Evolutionary conservation across 2,329 filamentous ascomycete genomes (phyloP).

Genomic region (Delphinella strobiligena): DNA sequence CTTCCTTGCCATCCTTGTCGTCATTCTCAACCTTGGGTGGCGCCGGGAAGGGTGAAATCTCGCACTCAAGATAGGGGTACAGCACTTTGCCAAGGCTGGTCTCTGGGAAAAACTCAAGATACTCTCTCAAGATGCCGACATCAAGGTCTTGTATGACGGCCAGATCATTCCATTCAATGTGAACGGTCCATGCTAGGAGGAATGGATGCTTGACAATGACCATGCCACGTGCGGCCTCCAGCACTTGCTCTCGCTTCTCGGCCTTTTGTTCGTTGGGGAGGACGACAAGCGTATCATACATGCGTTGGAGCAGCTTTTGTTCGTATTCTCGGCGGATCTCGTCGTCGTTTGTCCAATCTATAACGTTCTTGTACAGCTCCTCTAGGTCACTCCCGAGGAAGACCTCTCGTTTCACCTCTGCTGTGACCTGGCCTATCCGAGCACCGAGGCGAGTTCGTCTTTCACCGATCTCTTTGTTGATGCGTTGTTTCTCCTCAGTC

Average conservation of each 20-base stretch:
- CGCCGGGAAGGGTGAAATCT: conserved; percentile 75
- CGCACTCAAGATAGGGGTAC: conserved; percentile 69
- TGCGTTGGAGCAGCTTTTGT: conserved; percentile 75
- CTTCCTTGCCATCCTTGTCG: conserved; percentile 38
- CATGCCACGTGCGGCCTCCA: conserved; percentile 77
- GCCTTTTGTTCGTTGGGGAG: conserved; percentile 56
- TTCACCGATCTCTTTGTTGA: conserved; percentile 83
- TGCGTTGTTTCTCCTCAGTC: conserved; percentile 72
- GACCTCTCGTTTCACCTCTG: conserved; percentile 79
- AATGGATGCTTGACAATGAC: conserved; percentile 91
- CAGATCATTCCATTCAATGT: conserved; percentile 78
- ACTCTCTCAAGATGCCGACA: conserved; percentile 63
- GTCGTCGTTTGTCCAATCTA: conserved; percentile 85
- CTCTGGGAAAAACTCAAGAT: conserved; percentile 72
- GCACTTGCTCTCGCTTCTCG: conserved; percentile 58
- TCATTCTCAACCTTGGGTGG: conserved; percentile 32
- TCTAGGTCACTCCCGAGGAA: conserved; percentile 66
- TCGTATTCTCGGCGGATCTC: conserved; percentile 74
- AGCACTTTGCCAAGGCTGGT: conserved; percentile 73
- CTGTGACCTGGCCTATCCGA: conserved; percentile 67
- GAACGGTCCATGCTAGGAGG: conserved; percentile 79
- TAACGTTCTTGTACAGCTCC: conserved; percentile 65
- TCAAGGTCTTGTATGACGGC: conserved; percentile 68
- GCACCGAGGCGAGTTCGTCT: conserved; percentile 79
- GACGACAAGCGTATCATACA: conserved; percentile 64